Conservation (phyloP, 2,329 filamentous ascomycete genomes). For the Onygena corvina region DNA sequence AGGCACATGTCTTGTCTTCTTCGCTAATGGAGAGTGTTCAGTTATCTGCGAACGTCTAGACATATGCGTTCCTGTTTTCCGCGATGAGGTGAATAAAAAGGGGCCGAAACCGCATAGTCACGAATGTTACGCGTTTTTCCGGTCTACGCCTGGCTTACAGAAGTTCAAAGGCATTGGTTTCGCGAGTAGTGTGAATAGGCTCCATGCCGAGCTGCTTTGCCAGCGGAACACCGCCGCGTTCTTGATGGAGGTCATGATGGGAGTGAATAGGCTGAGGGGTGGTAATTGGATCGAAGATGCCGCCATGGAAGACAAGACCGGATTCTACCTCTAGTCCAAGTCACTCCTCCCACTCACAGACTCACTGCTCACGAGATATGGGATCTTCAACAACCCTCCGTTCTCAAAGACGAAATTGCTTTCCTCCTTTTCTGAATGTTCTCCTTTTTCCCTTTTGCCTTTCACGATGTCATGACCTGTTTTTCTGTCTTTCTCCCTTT, state of each 20-base stretch:
- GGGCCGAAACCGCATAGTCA: neutral
- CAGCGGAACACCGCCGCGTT: neutral
- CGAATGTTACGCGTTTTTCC: neutral
- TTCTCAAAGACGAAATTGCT: no score
- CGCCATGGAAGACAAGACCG: neutral
- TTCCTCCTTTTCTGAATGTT: no score
- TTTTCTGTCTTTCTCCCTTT: no score
- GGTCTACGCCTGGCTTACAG: neutral
- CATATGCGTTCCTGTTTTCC: neutral
- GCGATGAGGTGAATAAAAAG: neutral
- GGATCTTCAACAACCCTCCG: no score
- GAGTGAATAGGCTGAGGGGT: neutral
- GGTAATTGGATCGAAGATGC: conserved; percentile 2
- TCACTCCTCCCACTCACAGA: no score
- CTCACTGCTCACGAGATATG: no score
- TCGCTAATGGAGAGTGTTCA: no score
- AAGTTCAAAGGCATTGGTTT: neutral
- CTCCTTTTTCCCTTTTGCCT: neutral
- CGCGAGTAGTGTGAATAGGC: neutral
- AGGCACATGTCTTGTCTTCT: no score
- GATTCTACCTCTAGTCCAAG: conserved; percentile 1
- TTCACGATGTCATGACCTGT: neutral
- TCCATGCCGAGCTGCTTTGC: neutral
- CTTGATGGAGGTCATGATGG: conserved; percentile 1
- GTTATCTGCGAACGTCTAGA: neutral